Evolutionary conservation across 345 rosid genomes (phyloP).

Genomic region (Lumnitzera littorea): DNA sequence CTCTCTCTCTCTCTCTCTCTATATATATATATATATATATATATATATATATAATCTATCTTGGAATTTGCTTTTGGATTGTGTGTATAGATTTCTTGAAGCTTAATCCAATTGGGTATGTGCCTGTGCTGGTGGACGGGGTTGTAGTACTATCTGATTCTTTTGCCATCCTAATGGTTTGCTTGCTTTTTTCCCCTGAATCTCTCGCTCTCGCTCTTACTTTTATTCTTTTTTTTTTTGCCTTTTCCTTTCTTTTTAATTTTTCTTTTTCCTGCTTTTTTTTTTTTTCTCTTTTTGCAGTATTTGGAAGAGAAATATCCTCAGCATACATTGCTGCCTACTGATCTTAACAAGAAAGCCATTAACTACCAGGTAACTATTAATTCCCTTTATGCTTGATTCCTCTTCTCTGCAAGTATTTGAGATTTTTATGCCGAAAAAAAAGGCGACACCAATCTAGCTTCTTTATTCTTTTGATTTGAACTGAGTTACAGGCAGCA

Average conservation of each 20-base stretch:
- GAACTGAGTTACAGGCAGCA: slow-evolving; percentile 39
- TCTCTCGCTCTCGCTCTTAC: neutral
- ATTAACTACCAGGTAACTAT: slow-evolving; percentile 55
- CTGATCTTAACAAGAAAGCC: slow-evolving; percentile 50
- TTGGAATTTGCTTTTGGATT: neutral
- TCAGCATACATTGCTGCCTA: slow-evolving; percentile 56
- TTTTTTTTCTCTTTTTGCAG: slow-evolving; percentile 14
- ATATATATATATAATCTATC: neutral
- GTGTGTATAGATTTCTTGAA: slow-evolving; percentile 43
- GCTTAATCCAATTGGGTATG: slow-evolving; percentile 78
- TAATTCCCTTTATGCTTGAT: neutral
- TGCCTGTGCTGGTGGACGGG: slow-evolving; percentile 73
- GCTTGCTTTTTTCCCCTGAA: neutral
- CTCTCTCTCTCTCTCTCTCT: too few relatives aligned
- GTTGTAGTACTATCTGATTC: slow-evolving; percentile 63
- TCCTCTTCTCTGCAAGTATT: neutral
- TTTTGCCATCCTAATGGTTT: slow-evolving; percentile 59
- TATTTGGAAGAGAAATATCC: slow-evolving; percentile 86
- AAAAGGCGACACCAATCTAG: neutral
- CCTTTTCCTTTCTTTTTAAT: neutral
- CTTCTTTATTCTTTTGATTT: neutral
- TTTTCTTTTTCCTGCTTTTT: too few relatives aligned
- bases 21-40: too few relatives aligned
- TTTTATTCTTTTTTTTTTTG: neutral
- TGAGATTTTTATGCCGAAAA: neutral